A percentile compares a stretch with the other conserved stretches of the same genome.
Conservation (phyloP, 306 rosid genomes). For the Pueraria montana region DNA sequence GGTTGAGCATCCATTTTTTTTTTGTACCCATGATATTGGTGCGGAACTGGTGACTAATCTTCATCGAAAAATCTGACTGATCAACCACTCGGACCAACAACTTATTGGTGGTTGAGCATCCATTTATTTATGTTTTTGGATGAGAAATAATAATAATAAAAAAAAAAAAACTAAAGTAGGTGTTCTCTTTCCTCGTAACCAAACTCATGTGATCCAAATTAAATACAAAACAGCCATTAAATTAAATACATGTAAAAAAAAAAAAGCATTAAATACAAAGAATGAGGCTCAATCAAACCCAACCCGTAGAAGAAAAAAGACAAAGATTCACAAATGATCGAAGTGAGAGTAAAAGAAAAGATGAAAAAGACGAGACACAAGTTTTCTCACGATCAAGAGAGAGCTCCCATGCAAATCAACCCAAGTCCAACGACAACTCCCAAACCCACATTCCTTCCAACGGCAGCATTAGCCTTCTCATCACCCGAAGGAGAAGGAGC, state of each 20-base stretch:
- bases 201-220: too few species aligned
- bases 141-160: too few species aligned
- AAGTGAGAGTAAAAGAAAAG: not conserved
- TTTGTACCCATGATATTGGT: too few species aligned
- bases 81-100: too few species aligned
- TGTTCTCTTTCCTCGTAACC: too few species aligned
- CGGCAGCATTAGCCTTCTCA: slow-evolving; percentile 17
- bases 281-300: slow-evolving; percentile 37
- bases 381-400: slow-evolving; percentile 44
- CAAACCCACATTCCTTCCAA: slow-evolving; percentile 42
- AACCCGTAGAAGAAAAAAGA: not conserved
- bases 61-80: too few species aligned
- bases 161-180: too few species aligned
- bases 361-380: not conserved
- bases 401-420: slow-evolving; percentile 54
- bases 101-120: too few species aligned
- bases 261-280: slow-evolving; percentile 32
- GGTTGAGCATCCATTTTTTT: too few species aligned
- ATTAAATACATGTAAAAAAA: not conserved
- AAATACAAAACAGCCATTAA: not conserved
- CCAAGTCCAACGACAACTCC: slow-evolving; percentile 55
- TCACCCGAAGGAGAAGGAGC: slow-evolving; percentile 42
- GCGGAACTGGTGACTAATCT: too few species aligned
- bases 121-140: too few species aligned
- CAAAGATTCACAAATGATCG: not conserved